phyloP scores from a whole-genome alignment of 2,329 filamentous ascomycete genomes.

The Chaetomium globosum region DNA sequence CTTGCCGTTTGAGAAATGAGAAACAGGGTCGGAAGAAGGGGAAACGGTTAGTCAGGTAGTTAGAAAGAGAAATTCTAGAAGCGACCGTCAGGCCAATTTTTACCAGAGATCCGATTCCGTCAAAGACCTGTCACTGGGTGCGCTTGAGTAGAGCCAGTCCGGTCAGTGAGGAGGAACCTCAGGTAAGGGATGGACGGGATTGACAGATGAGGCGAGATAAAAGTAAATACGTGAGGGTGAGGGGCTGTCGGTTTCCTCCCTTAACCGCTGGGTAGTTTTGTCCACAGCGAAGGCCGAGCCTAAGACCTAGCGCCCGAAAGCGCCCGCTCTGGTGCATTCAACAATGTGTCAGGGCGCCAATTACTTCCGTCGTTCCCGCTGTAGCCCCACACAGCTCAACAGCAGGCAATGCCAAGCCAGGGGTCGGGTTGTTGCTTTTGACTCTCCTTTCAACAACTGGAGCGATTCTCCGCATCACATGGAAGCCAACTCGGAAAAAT shows the following conservation, averaged over 20 bases:
- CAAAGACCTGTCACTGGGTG: background rate
- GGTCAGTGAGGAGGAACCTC: too few relatives aligned
- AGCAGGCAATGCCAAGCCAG: background rate
- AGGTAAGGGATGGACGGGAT: background rate
- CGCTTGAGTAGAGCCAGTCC: background rate
- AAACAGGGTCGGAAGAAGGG: background rate
- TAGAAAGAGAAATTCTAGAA: background rate
- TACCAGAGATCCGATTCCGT: background rate
- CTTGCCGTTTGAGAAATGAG: background rate
- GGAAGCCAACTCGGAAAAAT: conserved; percentile 1
- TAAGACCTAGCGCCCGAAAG: conserved; percentile 20
- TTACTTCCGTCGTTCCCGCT: conserved; percentile 23
- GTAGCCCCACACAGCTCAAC: conserved; percentile 18
- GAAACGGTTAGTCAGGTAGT: background rate
- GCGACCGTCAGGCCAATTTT: background rate
- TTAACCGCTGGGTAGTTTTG: background rate
- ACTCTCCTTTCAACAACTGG: conserved; percentile 6
- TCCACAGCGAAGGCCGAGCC: conserved; percentile 12
- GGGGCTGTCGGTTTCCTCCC: background rate
- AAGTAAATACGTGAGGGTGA: conserved; percentile 3
- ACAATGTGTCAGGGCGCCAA: conserved; percentile 17
- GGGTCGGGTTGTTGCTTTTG: background rate
- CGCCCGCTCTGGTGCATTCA: conserved; percentile 20
- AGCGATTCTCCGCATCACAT: conserved; percentile 5
- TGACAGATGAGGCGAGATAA: background rate